These are phyloP conservation scores for Glycine soja DNA, from an alignment of 306 rosid species.

Conservation along the genomic window DNA sequence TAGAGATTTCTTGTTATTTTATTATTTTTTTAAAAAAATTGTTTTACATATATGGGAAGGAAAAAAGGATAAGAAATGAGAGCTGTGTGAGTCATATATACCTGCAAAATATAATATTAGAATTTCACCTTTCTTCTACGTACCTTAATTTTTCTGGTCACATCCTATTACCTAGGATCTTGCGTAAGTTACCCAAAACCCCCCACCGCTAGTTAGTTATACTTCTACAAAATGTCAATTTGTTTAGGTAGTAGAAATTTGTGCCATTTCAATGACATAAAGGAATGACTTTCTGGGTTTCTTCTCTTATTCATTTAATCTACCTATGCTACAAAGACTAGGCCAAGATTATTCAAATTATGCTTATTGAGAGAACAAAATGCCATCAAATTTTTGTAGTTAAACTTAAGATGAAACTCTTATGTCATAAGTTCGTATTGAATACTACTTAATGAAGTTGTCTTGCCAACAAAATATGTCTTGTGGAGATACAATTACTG, in stretches of 20 bases:
- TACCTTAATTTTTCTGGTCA: too few relatives aligned
- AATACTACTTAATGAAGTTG: too few relatives aligned
- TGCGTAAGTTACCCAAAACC: too few relatives aligned
- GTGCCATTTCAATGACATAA: slow-evolving; percentile 6
- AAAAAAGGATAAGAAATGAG: neutral
- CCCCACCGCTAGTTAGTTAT: too few relatives aligned
- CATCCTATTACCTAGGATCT: too few relatives aligned
- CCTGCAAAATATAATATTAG: too few relatives aligned
- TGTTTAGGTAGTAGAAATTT: neutral
- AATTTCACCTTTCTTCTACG: too few relatives aligned
- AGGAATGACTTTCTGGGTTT: slow-evolving; percentile 7
- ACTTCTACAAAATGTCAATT: neutral
- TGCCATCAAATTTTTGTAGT: neutral
- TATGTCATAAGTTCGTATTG: too few relatives aligned
- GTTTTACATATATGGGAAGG: slow-evolving; percentile 28
- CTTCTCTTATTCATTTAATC: neutral
- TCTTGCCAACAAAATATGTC: too few relatives aligned
- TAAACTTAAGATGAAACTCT: too few relatives aligned
- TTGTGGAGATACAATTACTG: too few relatives aligned
- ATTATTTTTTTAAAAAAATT: slow-evolving; percentile 9
- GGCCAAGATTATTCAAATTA: neutral
- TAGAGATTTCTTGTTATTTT: neutral
- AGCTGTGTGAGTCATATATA: slow-evolving; percentile 42
- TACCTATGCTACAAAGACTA: neutral
- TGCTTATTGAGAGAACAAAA: neutral